Conservation (phyloP, 495 filamentous ascomycete genomes). For the Niebla homalea region DNA sequence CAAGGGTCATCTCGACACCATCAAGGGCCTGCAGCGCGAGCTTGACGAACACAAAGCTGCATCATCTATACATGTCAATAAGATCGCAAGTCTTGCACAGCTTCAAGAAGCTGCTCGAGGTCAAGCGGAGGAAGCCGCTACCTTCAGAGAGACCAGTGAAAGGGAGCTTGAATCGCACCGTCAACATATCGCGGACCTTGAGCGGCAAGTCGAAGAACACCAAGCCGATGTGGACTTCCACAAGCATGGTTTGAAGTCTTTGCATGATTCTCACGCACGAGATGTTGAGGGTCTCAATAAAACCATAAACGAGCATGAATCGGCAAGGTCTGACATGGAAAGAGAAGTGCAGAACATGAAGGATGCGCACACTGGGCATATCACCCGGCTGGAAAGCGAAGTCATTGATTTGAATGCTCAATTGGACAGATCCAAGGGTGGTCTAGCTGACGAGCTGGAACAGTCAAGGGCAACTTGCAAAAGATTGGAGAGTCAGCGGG, state of each 20-base stretch:
- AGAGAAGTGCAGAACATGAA: constrained; percentile 41
- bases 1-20: constrained; percentile 41
- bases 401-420: constrained; percentile 17
- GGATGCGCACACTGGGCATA: constrained; percentile 32
- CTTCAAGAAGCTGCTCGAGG: constrained; percentile 45
- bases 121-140: constrained; percentile 33
- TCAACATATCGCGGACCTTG: constrained; percentile 28
- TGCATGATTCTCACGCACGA: constrained; percentile 40
- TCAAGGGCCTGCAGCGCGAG: constrained; percentile 54
- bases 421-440: constrained; percentile 24
- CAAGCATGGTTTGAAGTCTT: constrained; percentile 36
- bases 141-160: constrained; percentile 23
- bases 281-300: constrained; percentile 37
- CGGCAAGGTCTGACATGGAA: constrained; percentile 24
- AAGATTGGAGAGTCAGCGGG: constrained; percentile 32
- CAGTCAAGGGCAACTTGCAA: constrained; percentile 26
- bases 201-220: constrained; percentile 36
- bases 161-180: constrained; percentile 29
- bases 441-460: constrained; percentile 28
- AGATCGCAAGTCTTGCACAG: constrained; percentile 52
- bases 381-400: constrained; percentile 23
- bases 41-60: constrained; percentile 68
- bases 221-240: constrained; percentile 40
- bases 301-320: constrained; percentile 11
- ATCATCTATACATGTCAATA: constrained; percentile 46